Evolutionary conservation across 2,329 filamentous ascomycete genomes (phyloP), one percentile per base, ranked within the genome.

Genomic region (Lachnellula hyalina): DNA sequence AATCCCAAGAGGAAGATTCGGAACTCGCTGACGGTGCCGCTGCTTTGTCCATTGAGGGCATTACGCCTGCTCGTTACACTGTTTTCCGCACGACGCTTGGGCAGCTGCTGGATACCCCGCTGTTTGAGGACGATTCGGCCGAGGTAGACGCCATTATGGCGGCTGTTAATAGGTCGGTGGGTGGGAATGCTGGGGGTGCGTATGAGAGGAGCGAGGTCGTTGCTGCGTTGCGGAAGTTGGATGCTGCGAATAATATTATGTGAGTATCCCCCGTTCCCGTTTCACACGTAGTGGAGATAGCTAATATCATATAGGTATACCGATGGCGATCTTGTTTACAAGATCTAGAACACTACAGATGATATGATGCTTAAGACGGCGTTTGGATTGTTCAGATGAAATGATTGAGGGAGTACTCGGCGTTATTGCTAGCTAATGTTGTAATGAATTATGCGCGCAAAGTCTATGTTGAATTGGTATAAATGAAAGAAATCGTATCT

Each of bases 91-190:
- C 83, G 11, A 83, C 88, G 2, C 78, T 99, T 3, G 94, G 94
- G 23, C 87, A 90, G 64, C 77, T 99, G 52, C 86, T 96, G 66
- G 86, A 87, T 65, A 87, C 87, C 0, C 79, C 83, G 12, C 72
- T 99, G n/a, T 99, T 99, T 69, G 83, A 86, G 34, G 89, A 95
- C 58, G 94, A 97, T 66, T 84, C 86, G 17, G 90, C 91, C 14
- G 80, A 86, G 57, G 80, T 96, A 2, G 82, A 85, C 59, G 82
- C 82, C 25, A 79, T 99, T 34, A 79, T 96, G 17, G 79, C 79
- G 3, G 89, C 89, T 8, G 88, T 99, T 49, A 99, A 99, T 70
- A 75, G 75, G 4, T 83, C 84, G 63, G 65, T 96, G 47, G 78
- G 81, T 14, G 66, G 73, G 42, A 65, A 72, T 2, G 68, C 74